Base-by-base conservation (phyloP, 371 early-diverging fungal genomes). In the Chytridium lagenaria region DNA sequence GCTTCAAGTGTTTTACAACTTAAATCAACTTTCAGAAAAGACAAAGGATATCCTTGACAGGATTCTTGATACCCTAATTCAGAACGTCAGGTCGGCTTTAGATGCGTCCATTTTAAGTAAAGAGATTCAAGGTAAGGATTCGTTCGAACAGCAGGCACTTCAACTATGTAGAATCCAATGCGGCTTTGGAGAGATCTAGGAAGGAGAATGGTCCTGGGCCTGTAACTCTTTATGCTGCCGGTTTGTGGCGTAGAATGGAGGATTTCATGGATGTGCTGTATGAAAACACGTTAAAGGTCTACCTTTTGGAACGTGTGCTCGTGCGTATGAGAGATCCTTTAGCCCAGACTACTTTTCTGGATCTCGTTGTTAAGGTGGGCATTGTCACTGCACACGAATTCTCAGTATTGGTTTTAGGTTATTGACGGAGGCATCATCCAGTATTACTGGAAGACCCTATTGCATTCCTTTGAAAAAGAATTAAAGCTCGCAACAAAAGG, bases 1-100 rank as follows among this genome's bases (percentile, higher is more conserved):
- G 2, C 83, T 93, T 61, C 94, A 92, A 65, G 90, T 93, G 3
- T 92, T 90, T 74, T 85, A 89, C 55, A 92, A 91, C 65, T 81
- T 93, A 65, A 85, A 87, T 38, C 77, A 85, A 44, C 81, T 92
- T 81, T 83, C 87, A 15, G 73, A 80, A 37, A 87, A 82, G 44
- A 71, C 78, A 22, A 70, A 87, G 67, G 68, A 82, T 37, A 33
- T 89, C 50, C 66, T 85, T 12, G 82, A 85, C 1, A 67, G 63
- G 0, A 80, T 90, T 69, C 77, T 89, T 36, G 84, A 86, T 36
- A 72, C 71, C 33, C 78, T 92, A 70, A 78, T 83, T 22, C 40
- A 72, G 16, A 86, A 90, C 44, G 90, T 91, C 30, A 87, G 87
- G 66, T 72, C 79, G 44, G 86, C 89, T 0, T 81, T 92, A 10